Evolutionary conservation across 176 grass and related monocot genomes (phyloP).

Genomic region (Triticum urartu): DNA sequence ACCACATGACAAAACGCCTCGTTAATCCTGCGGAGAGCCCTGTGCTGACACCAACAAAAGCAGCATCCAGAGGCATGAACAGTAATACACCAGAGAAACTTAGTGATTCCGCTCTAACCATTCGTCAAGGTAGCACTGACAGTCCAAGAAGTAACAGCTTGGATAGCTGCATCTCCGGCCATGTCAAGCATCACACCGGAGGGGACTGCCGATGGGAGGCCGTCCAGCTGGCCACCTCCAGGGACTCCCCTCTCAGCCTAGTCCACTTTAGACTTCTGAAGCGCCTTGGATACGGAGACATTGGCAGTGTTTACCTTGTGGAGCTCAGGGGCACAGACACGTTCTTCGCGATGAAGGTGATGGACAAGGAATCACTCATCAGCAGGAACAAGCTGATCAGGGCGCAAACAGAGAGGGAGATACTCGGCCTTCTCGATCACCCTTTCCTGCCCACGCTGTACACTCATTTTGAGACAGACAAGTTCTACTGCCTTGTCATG

Average conservation of each 20-base stretch:
- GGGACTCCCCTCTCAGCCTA: conserved; percentile 48
- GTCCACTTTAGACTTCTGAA: conserved; percentile 62
- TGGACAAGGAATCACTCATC: conserved; percentile 65
- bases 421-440: conserved; percentile 66
- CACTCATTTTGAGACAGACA: conserved; percentile 65
- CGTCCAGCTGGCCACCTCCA: conserved; percentile 33
- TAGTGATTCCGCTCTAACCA: neutral
- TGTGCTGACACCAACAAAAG: neutral
- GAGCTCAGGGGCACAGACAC: conserved; percentile 50
- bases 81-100: neutral
- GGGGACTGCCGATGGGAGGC: conserved; percentile 60
- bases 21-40: neutral
- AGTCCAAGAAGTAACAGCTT: conserved; percentile 17
- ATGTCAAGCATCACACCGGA: conserved; percentile 58
- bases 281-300: conserved; percentile 61
- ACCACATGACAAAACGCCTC: neutral
- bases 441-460: conserved; percentile 65
- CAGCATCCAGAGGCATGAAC: neutral
- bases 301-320: conserved; percentile 62
- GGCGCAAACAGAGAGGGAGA: conserved; percentile 58
- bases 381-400: conserved; percentile 64
- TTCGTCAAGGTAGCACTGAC: neutral
- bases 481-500: conserved; percentile 77
- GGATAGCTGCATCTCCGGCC: neutral
- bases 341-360: conserved; percentile 74